Conservation (phyloP, 148 eudicot genomes). For the Bassia scoparia region DNA sequence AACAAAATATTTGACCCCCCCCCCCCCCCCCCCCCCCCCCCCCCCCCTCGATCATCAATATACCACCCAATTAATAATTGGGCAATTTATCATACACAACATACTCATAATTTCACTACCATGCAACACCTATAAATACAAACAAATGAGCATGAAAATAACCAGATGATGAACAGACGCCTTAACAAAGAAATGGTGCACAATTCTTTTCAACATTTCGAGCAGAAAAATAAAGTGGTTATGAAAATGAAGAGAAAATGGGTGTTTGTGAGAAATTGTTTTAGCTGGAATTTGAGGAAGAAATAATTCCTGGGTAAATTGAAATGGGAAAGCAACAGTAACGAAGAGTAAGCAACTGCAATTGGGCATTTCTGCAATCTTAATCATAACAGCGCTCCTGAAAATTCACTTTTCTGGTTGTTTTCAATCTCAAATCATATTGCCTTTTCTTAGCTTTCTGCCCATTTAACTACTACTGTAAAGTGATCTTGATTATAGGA, state of each 20-base stretch:
- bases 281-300: neutral
- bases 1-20: too few species aligned
- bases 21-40: too few species aligned
- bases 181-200: constrained; percentile 37
- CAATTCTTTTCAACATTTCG: constrained; percentile 24
- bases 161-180: constrained; percentile 68
- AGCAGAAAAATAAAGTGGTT: constrained; percentile 18
- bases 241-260: constrained; percentile 21
- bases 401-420: too few species aligned
- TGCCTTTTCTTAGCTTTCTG: too few species aligned
- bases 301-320: constrained; percentile 14
- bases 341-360: constrained; percentile 5
- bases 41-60: too few species aligned
- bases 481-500: too few species aligned
- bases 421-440: too few species aligned
- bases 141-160: constrained; percentile 3
- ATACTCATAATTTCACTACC: too few species aligned
- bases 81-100: too few species aligned
- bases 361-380: constrained; percentile 23
- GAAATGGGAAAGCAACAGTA: neutral
- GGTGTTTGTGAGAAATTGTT: neutral
- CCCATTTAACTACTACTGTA: too few species aligned
- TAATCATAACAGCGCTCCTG: neutral
- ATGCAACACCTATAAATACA: neutral
- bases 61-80: too few species aligned